Evolutionary conservation across 2,329 filamentous ascomycete species (phyloP), one percentile per base, ranked within the genome.

Genomic region (Penicillium crustosum): DNA sequence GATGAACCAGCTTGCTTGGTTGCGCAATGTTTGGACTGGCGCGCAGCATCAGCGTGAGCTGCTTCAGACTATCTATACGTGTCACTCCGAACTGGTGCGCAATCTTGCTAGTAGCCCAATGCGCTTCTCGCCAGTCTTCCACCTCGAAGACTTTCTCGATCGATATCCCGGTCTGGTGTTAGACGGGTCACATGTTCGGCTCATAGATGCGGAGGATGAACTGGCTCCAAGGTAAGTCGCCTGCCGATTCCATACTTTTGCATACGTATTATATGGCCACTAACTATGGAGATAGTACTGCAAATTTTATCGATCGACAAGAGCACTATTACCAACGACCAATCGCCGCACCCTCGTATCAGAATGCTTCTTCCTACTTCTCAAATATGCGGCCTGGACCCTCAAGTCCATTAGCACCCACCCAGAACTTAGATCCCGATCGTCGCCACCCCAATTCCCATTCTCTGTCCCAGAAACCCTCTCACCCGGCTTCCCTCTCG

Each of bases 101-200:
- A 86, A 84, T 4, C 73, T 91, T 21, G 82, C 85, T 1, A 86
- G 82, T 53, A 90, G 85, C 61, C 82, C 86, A 0, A 87, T 90
- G 82, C 80, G 89, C 10, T 91, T 91, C 64, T 87, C 87, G 0
- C 88, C 90, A 0, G 89, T 90, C 1, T 93, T 94, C 68, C 90
- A 94, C 60, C 83, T 93, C 15, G 91, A 94, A 62, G 90, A 94
- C 69, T 95, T 95, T 73, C 93, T 94, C 66, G 90, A 94, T 66
- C 83, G 91, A 29, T 96, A 96, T 21, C 86, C 85, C 0, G 88
- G 86, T 1, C 81, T 86, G 56, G 79, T 82, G 6, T 90, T 94
- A 54, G 90, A 94, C 66, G 85, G 89, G 2, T 86, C 89, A 1
- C 89, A 92, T 68, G 79, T 93, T 38, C 88, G 84, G 17, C 84